Evolutionary conservation across 129 eudicot species (phyloP).

Genomic region (Cynara cardunculus): DNA sequence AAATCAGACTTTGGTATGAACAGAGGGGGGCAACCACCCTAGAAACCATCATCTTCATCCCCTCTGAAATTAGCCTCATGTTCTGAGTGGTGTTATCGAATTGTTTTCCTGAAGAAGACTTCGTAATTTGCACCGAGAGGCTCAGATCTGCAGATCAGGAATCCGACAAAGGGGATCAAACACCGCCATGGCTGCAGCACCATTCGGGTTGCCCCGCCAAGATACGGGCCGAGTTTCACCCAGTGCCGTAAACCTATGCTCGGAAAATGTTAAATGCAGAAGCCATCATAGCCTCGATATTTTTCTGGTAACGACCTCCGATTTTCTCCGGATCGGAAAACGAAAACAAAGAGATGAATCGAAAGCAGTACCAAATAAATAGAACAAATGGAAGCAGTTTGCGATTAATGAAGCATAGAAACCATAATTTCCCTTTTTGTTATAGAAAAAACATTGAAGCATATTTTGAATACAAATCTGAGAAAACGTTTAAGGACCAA

Average conservation of each 20-base stretch:
- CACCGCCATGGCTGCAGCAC: slow-evolving; percentile 28
- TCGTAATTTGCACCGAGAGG: not conserved
- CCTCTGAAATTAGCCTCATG: not conserved
- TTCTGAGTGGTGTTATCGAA: not conserved
- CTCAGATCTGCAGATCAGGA: slow-evolving; percentile 20
- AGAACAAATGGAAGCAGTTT: no score
- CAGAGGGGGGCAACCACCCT: not conserved
- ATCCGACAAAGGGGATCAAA: slow-evolving; percentile 13
- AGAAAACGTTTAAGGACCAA: no score
- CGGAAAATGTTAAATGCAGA: not conserved
- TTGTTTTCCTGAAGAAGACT: not conserved
- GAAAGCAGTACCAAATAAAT: not conserved
- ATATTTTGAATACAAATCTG: no score
- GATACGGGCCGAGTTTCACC: not conserved
- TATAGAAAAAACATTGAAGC: no score
- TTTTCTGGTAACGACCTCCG: no score
- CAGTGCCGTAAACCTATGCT: not conserved
- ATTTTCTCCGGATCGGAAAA: no score
- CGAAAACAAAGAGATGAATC: not conserved
- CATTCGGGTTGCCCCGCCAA: slow-evolving; percentile 14
- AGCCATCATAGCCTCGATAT: not conserved
- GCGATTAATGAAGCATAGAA: no score
- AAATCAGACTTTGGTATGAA: not conserved
- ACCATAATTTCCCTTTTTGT: no score
- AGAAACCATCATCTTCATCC: not conserved